Percentiles rank a stretch among this genome's conserved stretches.
Evolutionary conservation across 768 basidiomycete species (phyloP).

Genomic region (Rhodotorula graminis): DNA sequence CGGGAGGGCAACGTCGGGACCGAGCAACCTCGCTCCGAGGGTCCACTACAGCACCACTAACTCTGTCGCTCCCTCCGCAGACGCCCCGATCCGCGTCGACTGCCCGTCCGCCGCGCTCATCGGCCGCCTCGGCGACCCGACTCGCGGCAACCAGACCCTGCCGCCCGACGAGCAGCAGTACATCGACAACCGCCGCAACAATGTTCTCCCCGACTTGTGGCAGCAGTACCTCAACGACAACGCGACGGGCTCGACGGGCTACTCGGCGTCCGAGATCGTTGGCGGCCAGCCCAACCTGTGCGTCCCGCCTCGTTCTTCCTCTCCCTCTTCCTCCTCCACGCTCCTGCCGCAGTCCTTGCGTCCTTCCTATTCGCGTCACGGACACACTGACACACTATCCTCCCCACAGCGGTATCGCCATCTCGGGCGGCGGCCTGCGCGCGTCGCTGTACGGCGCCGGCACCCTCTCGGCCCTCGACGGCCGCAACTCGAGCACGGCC

Average conservation of each 20-base stretch:
- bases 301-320: no score
- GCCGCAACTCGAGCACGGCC: slow-evolving; percentile 59
- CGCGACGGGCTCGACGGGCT: slow-evolving; percentile 44
- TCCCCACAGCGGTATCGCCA: slow-evolving; percentile 56
- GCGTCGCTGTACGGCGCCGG: slow-evolving; percentile 65
- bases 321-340: not conserved
- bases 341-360: no score
- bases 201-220: slow-evolving; percentile 55
- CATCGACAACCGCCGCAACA: slow-evolving; percentile 50
- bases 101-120: slow-evolving; percentile 17
- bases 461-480: slow-evolving; percentile 59
- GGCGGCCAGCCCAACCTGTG: slow-evolving; percentile 9
- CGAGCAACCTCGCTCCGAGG: no score
- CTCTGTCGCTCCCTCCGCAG: not conserved
- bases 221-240: slow-evolving; percentile 59
- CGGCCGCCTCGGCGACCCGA: slow-evolving; percentile 7
- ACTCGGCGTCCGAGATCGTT: not conserved
- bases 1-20: no score
- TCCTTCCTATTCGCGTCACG: no score
- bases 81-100: slow-evolving; percentile 10
- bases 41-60: not conserved
- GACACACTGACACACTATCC: not conserved
- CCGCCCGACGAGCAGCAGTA: slow-evolving; percentile 55
- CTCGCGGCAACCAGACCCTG: slow-evolving; percentile 51
- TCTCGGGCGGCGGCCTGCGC: slow-evolving; percentile 67